Base-by-base conservation (phyloP, 805 yeast species). In the Metschnikowia picachoensis region DNA sequence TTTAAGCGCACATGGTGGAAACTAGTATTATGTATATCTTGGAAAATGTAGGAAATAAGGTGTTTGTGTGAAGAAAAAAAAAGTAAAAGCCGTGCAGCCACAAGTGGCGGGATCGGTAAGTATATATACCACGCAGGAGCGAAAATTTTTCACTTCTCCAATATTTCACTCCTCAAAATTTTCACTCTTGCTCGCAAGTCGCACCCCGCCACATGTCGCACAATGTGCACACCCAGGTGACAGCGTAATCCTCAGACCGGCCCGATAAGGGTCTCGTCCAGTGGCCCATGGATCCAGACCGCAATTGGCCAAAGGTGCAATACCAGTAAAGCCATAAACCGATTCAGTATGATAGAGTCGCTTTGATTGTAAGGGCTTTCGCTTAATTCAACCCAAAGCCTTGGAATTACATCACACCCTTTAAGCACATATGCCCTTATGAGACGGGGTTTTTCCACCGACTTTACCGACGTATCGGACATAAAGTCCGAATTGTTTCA, bases 1-100 rank as follows among this genome's bases (percentile, higher is more conserved):
- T 64, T 65, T 66, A 66, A 60, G 67, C 67, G 65, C 70, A 66
- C 72, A 67, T 67, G 55, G 53, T 61, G 53, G 51, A 41, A 37
- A 50, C 44, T 49, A 30, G 44, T 28, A 36, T 35, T 43, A 37
- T 17, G 42, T 29, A 39, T 39, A 45, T 47, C 39, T 41, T 43
- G 47, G 46, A 44, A 46, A 41, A 17, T 30, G 28, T 31, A 27
- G 33, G 36, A 44, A 42, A 43, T 43, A 46, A 49, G 47, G 49
- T 34, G 48, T 36, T 48, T 32, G 44, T 33, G 35, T 33, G 34
- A 25, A 16, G 25, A 20, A 20, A 2, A 20, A 41, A 25, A 37
- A 40, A 30, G 29, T 43, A 36, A 32, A 38, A 41, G 16, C 27
- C 34, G 29, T 35, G 33, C 16, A 4, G 30, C 13, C 11, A 8